Evolutionary conservation across 2,329 filamentous ascomycete genomes (phyloP), one percentile per base, ranked within the genome.

Genomic region (Colletotrichum cuscutae): DNA sequence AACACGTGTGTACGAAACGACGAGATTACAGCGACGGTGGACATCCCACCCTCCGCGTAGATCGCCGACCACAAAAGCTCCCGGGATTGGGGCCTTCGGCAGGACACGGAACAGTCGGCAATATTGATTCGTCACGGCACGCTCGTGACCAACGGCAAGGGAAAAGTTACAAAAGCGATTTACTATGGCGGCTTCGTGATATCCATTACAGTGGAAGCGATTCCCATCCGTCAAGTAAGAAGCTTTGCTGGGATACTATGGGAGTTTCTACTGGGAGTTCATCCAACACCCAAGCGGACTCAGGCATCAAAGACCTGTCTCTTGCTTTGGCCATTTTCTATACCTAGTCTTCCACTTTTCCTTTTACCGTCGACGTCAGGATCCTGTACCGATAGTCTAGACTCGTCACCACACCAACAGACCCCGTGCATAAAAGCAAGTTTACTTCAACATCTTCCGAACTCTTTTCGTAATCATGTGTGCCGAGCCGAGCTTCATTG

Each of bases 71-170:
- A 26, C 35, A 26, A 54, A 28, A 7, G 28, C 62, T 19, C 62
- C 53, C 24, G 35, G 35, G 8, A 57, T 42, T 65, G 62, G 62
- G 62, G 52, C 54, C 32, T 57, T 72, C n/a, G 46, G 60, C 59
- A 65, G 66, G 59, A 49, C 54, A 72, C 46, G 53, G 60, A 49
- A 60, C 22, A 35, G 22, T 28, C 46, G 52, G 60, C 52, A 42
- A 42, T 37, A 52, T 24, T 42, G 28, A 53, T 9, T 22, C 9
- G 54, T 37, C 59, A 30, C 37, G 58, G 3, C 9, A 32, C 9
- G 15, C 30, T 26, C 58, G 58, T n/a, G 37, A 59, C 37, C 32
- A 22, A 24, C 7, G 28, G 46, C 19, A 30, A 28, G 66, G 42
- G 30, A 54, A 56, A 28, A 52, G 52, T 30, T 30, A 37, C 30